Conservation (phyloP, 1,284 basidiomycete species). For the Moesziomyces antarcticus region DNA sequence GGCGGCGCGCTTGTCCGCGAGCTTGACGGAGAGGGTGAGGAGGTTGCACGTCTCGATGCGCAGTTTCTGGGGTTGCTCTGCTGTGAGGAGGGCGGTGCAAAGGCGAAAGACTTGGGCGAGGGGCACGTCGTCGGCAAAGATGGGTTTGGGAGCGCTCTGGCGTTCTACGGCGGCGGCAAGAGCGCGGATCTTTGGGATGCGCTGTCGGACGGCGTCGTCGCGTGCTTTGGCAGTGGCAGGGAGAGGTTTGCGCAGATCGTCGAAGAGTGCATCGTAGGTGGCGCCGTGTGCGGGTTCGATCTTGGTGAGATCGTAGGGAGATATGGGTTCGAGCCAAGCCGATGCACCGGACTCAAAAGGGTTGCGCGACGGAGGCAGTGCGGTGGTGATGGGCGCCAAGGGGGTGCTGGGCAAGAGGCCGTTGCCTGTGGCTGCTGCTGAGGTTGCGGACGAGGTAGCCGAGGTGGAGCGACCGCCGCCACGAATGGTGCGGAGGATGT, state of each 20-base stretch:
- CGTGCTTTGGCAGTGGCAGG: constrained; percentile 34
- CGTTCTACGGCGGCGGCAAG: constrained; percentile 45
- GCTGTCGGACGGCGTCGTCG: constrained; percentile 40
- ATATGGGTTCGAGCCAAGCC: constrained; percentile 30
- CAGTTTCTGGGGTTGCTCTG: constrained; percentile 41
- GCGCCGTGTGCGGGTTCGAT: constrained; percentile 33
- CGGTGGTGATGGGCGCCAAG: constrained; percentile 42
- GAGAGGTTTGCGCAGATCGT: constrained; percentile 41
- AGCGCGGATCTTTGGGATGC: constrained; percentile 37
- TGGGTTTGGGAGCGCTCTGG: constrained; percentile 32
- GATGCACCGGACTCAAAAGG: constrained; percentile 16
- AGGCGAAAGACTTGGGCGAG: constrained; percentile 53
- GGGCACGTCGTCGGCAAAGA: constrained; percentile 40
- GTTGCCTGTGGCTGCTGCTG: constrained; percentile 11
- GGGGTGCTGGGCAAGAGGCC: constrained; percentile 30
- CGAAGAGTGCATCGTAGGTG: constrained; percentile 30
- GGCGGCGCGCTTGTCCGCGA: constrained; percentile 49
- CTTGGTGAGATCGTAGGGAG: constrained; percentile 32
- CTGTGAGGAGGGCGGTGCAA: constrained; percentile 47
- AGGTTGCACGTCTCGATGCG: constrained; percentile 52
- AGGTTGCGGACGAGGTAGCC: constrained; percentile 17
- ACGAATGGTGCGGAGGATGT: constrained; percentile 42
- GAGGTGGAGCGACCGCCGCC: constrained; percentile 17
- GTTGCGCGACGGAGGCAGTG: constrained; percentile 23
- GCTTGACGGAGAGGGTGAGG: constrained; percentile 45